Evolutionary conservation across 805 yeast species (phyloP), one percentile per base, ranked within the genome.

Genomic region (Barnettozyma californica): DNA sequence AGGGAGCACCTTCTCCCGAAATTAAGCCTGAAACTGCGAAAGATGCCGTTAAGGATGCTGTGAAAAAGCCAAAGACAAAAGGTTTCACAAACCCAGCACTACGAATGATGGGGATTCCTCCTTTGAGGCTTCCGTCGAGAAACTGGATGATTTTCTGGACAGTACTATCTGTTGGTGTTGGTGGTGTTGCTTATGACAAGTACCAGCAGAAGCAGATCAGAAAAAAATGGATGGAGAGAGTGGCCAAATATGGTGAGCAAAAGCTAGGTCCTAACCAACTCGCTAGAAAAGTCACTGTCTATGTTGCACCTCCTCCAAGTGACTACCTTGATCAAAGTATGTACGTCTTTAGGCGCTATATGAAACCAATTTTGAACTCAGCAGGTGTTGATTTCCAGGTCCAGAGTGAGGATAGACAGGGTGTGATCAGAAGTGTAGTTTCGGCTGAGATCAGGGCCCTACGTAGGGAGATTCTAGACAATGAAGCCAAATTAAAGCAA

Each of bases 271-370:
- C 81, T 1, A 68, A 77, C 49, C 73, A 75, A 46, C 58, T 76
- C 19, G 88, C 96, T 2, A 75, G 99, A 50, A 87, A 83, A 56
- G 70, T 94, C 42, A 80, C 87, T 1, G 81, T 94, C 1, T 91
- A 83, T 63, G 77, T 91, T 48, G 95, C 96, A 0, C 99, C 99
- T n/a, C 97, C 98, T 9, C 98, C 99, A 19, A 87, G 87, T 59
- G 97, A 92, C 63, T 87, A 80, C 57, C 68, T 92, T 43, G 94
- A 83, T 38, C 84, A 81, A 48, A 80, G 92, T 10, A 61, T 86
- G 66, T 78, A 76, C 52, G 77, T 87, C 46, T 88, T 91, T 73
- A 77, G 88, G 55, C 79, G 83, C 46, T 90, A 78, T 61, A 76
- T 89, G 54, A 92, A 92, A 68, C 99, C 99, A 1, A 74, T 91